Evolutionary conservation across 208 protist genomes (phyloP), one percentile per base, ranked within the genome.

Genomic region (Wallacemonas sp.): DNA sequence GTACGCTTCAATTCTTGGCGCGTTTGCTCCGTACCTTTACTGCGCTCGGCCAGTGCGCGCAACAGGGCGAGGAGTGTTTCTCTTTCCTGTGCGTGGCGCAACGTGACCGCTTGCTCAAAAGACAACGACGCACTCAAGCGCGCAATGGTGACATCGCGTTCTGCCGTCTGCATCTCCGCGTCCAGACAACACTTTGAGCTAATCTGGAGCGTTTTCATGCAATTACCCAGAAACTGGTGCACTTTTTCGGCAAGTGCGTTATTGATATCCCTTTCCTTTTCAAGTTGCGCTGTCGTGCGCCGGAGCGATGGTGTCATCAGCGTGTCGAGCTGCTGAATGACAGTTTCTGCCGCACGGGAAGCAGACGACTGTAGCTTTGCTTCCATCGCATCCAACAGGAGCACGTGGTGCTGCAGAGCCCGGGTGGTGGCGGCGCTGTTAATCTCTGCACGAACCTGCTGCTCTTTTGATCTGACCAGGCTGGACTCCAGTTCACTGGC

Each of bases 61-160:
- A 93, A 77, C 41, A 96, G 75, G 12, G 70, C 69, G 64, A 94
- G 84, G 11, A 96, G 72, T 19, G 75, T 63, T 19, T 86, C 69
- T 12, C 90, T 62, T 62, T 93, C 82, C 22, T 83, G 69, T 15
- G 78, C 59, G 30, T 91, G 79, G 1, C 76, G 68, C 15, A 66
- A 28, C 3, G 72, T 68, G 15, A 64, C 62, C 22, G 62, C 67
- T 66, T 89, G 73, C 44, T 80, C 79, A 31, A 86, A 79, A 2
- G 68, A 12, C 47, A 79, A 67, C 11, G 73, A 66, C 3, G 82
- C 77, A 42, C 75, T 75, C 54, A 95, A 56, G 21, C 75, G 75
- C 17, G 83, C 79, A n/a, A 84, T 42, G 17, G 63, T 21, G 42
- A 93, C 61, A 2, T 83, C 76, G 19, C 60, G 63, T 44, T 82